These are phyloP conservation scores for Penicillium alfredii DNA, from an alignment of 495 filamentous ascomycete genomes.

Conservation along the genomic window DNA sequence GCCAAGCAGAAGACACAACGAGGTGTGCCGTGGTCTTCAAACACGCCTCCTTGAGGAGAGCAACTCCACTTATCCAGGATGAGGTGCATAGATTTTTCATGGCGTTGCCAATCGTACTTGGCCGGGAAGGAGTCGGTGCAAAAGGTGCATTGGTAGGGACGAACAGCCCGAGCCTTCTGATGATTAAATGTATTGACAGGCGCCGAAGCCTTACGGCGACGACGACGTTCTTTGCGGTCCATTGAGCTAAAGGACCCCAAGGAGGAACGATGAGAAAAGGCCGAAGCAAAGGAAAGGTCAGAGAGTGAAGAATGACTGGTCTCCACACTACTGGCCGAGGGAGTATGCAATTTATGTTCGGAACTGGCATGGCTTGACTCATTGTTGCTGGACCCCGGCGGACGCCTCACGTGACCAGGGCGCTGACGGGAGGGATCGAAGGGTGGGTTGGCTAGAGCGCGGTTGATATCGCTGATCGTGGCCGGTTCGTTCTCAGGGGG, in stretches of 20 bases:
- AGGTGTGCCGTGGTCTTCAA: slow-evolving; percentile 32
- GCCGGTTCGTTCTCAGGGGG: slow-evolving; percentile 86
- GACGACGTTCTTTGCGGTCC: slow-evolving; percentile 62
- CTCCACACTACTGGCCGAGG: slow-evolving; percentile 66
- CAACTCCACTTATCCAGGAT: slow-evolving; percentile 86
- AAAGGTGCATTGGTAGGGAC: slow-evolving; percentile 83
- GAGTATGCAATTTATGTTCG: slow-evolving; percentile 53
- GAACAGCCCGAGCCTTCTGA: slow-evolving; percentile 35
- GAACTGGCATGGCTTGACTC: slow-evolving; percentile 61
- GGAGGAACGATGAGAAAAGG: slow-evolving; percentile 61
- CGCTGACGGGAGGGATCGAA: slow-evolving; percentile 48
- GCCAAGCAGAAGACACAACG: slow-evolving; percentile 70
- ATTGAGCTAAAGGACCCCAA: slow-evolving; percentile 62
- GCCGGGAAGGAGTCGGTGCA: slow-evolving; percentile 81
- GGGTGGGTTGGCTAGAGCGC: slow-evolving; percentile 60
- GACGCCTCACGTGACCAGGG: slow-evolving; percentile 41
- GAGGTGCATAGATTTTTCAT: slow-evolving; percentile 82
- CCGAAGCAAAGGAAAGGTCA: slow-evolving; percentile 64
- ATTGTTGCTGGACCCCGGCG: slow-evolving; percentile 48
- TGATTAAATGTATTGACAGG: slow-evolving; percentile 39
- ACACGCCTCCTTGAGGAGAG: slow-evolving; percentile 51
- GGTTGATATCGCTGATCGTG: slow-evolving; percentile 69
- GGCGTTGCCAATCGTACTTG: slow-evolving; percentile 88
- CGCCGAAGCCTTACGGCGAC: slow-evolving; percentile 54
- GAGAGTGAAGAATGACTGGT: slow-evolving; percentile 60